These are phyloP conservation scores for Maudiozyma turicensis DNA, from an alignment of 805 yeast genomes.

Conservation along the genomic window DNA sequence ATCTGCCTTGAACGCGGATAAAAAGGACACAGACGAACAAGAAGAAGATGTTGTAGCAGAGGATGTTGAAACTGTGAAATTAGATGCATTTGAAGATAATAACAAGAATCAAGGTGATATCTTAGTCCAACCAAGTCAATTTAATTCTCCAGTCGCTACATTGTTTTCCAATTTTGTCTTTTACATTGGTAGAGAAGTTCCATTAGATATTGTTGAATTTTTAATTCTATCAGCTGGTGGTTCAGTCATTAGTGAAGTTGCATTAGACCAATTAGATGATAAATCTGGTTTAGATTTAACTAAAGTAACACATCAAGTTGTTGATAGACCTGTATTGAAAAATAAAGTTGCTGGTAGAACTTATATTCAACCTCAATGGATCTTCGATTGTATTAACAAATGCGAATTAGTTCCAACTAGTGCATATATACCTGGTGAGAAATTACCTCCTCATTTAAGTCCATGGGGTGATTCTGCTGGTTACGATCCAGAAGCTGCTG, in stretches of 20 bases:
- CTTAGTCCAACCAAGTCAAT: slow-evolving; percentile 60
- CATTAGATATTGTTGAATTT: slow-evolving; percentile 84
- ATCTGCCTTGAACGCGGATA: slow-evolving; percentile 41
- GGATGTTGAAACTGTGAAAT: slow-evolving; percentile 37
- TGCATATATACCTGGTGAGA: slow-evolving; percentile 86
- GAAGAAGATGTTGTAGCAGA: slow-evolving; percentile 27
- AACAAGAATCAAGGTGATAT: slow-evolving; percentile 57
- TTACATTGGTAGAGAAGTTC: slow-evolving; percentile 90
- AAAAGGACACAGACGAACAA: slow-evolving; percentile 29
- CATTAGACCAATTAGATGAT: slow-evolving; percentile 59
- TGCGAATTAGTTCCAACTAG: slow-evolving; percentile 65
- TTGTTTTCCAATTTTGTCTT: slow-evolving; percentile 70
- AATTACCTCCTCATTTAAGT: slow-evolving; percentile 90
- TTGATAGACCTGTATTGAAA: slow-evolving; percentile 78
- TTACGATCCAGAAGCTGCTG: slow-evolving; percentile 68
- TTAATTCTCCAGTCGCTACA: slow-evolving; percentile 48
- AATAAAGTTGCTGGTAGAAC: slow-evolving; percentile 84
- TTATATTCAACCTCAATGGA: slow-evolving; percentile 96
- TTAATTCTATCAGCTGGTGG: slow-evolving; percentile 84
- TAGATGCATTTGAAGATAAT: slow-evolving; percentile 65
- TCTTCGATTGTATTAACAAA: slow-evolving; percentile 84
- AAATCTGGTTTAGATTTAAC: slow-evolving; percentile 46
- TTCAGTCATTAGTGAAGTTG: slow-evolving; percentile 71
- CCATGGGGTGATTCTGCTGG: slow-evolving; percentile 98
- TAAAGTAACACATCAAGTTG: slow-evolving; percentile 82